These are phyloP conservation scores for Nyssa sinensis DNA, from an alignment of 148 eudicot genomes.

Conservation along the genomic window DNA sequence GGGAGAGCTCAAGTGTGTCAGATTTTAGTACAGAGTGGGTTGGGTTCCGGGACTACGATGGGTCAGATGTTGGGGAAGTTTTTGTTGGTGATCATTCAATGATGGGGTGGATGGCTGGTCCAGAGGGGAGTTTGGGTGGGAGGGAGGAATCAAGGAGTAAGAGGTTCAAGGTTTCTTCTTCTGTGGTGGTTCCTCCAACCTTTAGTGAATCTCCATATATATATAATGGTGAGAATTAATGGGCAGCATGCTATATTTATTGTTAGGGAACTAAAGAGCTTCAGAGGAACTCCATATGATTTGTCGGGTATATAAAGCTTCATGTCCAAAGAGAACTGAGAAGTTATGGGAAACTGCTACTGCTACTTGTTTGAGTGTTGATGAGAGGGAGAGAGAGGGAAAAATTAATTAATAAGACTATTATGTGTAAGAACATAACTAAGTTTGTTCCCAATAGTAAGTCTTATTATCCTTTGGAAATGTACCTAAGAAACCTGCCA, in stretches of 20 bases:
- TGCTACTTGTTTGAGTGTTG: background rate
- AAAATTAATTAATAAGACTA: background rate
- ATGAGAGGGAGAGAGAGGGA: background rate
- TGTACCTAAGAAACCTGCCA: too few relatives aligned
- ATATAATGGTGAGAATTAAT: background rate
- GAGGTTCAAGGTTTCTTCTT: slow-evolving; percentile 56
- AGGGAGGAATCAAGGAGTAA: slow-evolving; percentile 38
- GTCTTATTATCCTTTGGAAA: too few relatives aligned
- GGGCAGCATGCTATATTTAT: too few relatives aligned
- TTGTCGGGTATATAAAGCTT: background rate
- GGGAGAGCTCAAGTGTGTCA: slow-evolving; percentile 35
- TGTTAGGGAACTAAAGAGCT: background rate
- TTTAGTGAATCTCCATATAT: slow-evolving; percentile 21
- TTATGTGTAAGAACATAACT: too few relatives aligned
- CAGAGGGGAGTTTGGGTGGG: slow-evolving; percentile 14
- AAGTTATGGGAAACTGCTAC: background rate
- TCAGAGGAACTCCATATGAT: background rate
- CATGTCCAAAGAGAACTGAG: background rate
- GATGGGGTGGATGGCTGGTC: slow-evolving; percentile 38
- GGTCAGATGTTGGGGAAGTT: slow-evolving; percentile 32
- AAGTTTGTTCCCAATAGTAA: too few relatives aligned
- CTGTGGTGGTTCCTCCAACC: slow-evolving; percentile 49
- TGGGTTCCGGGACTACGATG: slow-evolving; percentile 32
- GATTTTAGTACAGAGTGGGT: slow-evolving; percentile 41
- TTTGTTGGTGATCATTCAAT: slow-evolving; percentile 17